Base-by-base conservation (phyloP, 2,329 filamentous ascomycete genomes). In the Hymenoscyphus albidus region DNA sequence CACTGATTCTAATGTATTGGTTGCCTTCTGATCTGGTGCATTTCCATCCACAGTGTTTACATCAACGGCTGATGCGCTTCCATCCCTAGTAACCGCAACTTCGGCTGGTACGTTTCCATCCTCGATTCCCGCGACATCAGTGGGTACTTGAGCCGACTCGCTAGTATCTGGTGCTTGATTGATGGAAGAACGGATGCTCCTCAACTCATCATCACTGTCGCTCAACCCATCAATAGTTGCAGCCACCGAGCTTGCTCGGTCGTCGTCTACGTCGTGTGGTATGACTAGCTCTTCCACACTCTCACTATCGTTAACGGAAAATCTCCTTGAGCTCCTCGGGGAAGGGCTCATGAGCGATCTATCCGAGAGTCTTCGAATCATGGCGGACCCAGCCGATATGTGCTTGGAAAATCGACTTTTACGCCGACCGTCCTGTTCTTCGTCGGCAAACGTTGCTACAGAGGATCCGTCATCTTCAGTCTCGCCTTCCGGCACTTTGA, bases 401-500 rank as follows among this genome's bases (percentile, higher is more conserved):
- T 81, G 79, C 59, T 82, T 81, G 4, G 79, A 80, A 18, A 81
- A 67, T 3, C 81, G 81, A 12, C 14, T 82, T 81, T 35, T 87
- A 82, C 0, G 39, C 6, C 39, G 38, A n/a, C 79, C 80, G n/a
- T 82, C 80, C 31, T 81, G 80, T 35, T 88, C 85, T 39, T 82
- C 79, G 64, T 89, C 88, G 16, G 88, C 88, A 71, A 89, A 83
- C 0, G 90, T 90, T 2, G 88, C 91, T 22, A 91, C 80, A 1
- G 90, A 91, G 2, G 88, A 92, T 35, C 82, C 78, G 65, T 84
- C 80, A 5, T 83, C 79, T 6, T 77, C 74, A 4, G 80, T 77
- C 1, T 80, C 77, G 13, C 79, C 77, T 22, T 76, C 75, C 0
- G 86, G 86, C 1, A 90, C 78, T 10, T 74, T 82, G 75, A 91